Base-by-base conservation (phyloP, 768 basidiomycete genomes). In the Trametes meyenii region DNA sequence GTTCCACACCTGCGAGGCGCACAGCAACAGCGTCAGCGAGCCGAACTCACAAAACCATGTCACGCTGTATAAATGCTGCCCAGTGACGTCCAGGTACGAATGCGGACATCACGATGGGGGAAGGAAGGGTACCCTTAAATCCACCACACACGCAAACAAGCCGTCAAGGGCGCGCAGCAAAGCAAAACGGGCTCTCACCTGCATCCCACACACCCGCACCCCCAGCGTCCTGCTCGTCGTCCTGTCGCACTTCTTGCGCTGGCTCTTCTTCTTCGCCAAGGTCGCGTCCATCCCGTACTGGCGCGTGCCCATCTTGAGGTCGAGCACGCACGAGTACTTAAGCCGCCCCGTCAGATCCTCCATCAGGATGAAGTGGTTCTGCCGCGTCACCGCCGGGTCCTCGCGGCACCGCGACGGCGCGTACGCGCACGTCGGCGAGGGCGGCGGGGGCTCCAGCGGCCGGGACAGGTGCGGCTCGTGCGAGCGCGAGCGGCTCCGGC, bases 261-360 rank as follows among this genome's bases (percentile, higher is more conserved):
- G 97, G 71, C 96, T 98, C 79, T 90, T 95, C 84, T 97, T 98
- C 80, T 99, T 99, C 54, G 86, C 79, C 1, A 87, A 77, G 10
- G 89, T 90, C 24, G 97, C 97, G 67, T 97, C 94, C 78, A 96
- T 91, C 19, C 97, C 97, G 75, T 98, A 98, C 77, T 99, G 97
- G 36, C 97, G 82, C 33, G 96, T 98, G n/a, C 97, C 97, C 97
- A 98, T 98, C 80, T 99, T 99, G 68, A 99, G 79, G 75, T 99
- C 97, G 69, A 98, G 85, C 43, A 99, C 96, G 70, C 97, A 99
- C 10, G 97, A 92, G 51, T 83, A 85, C 75, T 91, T 96, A 70
- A 97, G 75, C 36, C 90, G 80, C 24, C 97, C 97, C 2, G 97
- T 99, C 50, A 99, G 79, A 71, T 99, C 97, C 75, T 99, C 97